Evolutionary conservation across 2,329 filamentous ascomycete species (phyloP).

Genomic region (Cadophora sp.): DNA sequence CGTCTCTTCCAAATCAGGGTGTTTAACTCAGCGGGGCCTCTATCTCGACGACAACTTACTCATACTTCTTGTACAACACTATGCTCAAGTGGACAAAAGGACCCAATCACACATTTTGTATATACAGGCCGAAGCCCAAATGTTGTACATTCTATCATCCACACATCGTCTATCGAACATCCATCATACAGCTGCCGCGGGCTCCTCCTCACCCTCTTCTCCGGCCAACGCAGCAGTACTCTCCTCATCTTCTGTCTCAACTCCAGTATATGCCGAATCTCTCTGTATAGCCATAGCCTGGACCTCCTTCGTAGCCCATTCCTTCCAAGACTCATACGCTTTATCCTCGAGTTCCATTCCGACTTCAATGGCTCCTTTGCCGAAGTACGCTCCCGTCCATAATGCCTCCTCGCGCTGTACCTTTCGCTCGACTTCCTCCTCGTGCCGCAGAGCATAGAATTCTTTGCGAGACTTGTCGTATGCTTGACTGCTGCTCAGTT

Average conservation of each 20-base stretch:
- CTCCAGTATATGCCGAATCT: conserved; percentile 53
- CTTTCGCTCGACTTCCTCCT: conserved; percentile 81
- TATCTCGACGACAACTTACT: too few relatives aligned
- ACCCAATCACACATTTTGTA: background rate
- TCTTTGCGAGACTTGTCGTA: conserved; percentile 90
- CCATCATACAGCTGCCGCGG: conserved; percentile 10
- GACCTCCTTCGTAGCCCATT: conserved; percentile 68
- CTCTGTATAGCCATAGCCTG: conserved; percentile 50
- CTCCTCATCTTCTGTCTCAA: conserved; percentile 46
- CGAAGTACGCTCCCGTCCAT: conserved; percentile 87
- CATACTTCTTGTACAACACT: background rate
- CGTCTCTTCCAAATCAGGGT: too few relatives aligned
- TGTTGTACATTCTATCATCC: conserved; percentile 24
- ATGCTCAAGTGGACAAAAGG: background rate
- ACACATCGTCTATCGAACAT: conserved; percentile 16
- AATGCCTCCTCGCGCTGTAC: conserved; percentile 88
- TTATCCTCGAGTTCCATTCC: conserved; percentile 83
- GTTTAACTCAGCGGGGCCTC: too few relatives aligned
- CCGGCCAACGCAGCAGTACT: background rate
- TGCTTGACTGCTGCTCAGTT: conserved; percentile 68
- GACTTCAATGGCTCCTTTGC: conserved; percentile 75
- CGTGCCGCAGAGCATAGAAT: conserved; percentile 85
- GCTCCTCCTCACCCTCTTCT: conserved; percentile 11
- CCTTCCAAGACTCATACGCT: conserved; percentile 84
- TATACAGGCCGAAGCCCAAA: background rate